A percentile compares a stretch with the other conserved stretches of the same genome.
Evolutionary conservation across 176 grass and related monocot genomes (phyloP).

Genomic region (Aegilops tauschii): DNA sequence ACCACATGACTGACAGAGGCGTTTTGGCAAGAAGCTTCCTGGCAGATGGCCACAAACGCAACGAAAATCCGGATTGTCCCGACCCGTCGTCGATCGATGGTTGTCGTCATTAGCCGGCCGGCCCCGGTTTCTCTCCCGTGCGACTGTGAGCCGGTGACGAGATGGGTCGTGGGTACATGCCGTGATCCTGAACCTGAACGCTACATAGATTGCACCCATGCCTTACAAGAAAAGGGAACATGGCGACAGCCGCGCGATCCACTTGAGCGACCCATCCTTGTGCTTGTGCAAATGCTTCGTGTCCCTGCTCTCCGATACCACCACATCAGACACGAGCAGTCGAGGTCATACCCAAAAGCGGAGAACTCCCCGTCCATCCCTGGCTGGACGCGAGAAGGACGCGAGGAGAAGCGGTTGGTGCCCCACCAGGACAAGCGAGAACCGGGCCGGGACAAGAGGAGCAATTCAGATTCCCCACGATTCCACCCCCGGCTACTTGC

Average conservation of each 20-base stretch:
- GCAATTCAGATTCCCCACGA: constrained; percentile 31
- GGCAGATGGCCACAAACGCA: not conserved
- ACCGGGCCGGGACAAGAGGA: not conserved
- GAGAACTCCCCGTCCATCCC: not conserved
- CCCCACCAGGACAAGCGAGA: not conserved
- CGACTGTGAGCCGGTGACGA: not conserved
- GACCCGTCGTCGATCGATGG: not conserved
- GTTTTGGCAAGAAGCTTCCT: not conserved
- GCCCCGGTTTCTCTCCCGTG: not conserved
- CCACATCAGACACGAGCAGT: not conserved
- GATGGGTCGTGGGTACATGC: not conserved
- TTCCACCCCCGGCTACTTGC: not conserved
- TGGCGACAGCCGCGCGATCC: not conserved
- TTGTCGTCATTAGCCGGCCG: not conserved
- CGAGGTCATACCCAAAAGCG: not conserved
- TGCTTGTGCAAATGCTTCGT: not conserved
- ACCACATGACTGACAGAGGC: not conserved
- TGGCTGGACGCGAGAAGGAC: no score
- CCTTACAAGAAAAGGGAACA: not conserved
- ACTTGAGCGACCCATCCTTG: not conserved
- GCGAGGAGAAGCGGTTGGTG: not conserved
- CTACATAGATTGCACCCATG: no score
- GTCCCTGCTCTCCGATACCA: not conserved
- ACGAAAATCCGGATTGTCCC: not conserved
- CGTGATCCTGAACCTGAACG: no score